Evolutionary conservation across 495 filamentous ascomycete species (phyloP), one percentile per base, ranked within the genome.

Genomic region (Tuber brumale): DNA sequence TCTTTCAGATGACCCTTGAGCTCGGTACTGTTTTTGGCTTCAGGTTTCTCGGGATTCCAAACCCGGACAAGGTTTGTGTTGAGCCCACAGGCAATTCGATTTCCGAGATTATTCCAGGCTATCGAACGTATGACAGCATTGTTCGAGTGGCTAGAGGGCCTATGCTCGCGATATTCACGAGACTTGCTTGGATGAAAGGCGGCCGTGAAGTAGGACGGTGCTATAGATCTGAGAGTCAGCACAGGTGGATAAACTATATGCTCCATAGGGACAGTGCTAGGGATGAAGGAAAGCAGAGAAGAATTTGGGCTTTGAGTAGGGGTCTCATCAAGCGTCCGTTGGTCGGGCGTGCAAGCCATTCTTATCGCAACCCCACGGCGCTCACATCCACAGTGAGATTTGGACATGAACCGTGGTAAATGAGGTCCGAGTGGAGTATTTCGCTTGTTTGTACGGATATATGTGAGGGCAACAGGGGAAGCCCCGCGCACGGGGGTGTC

Each of bases 61-160:
- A 97, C 93, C 70, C 94, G 90, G 42, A 98, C 84, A 19, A 93
- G 93, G 73, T 91, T 90, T 83, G 97, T 92, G 14, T 89, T 87
- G 37, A 93, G 89, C 57, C 93, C 96, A 3, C 94, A 83, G 2
- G 96, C 95, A 76, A 99, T 90, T 19, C 96, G 87, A 41, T 89
- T 92, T 41, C 96, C 94, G 0, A 92, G 87, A 9, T 94, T 91
- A 79, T 94, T 97, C 95, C 95, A 99, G 76, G 91, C 91, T 79
- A 99, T 88, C 23, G 92, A 91, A 46, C 92, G 90, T 43, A 89
- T 85, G 14, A 66, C 57, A 19, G 79, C 75, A 16, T 74, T 75
- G 41, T 76, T 75, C 23, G 81, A 76, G 51, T 83, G 73, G n/a
- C 76, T 83, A 61, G 81, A 81, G 14, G 77, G 79, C 69, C 78